Conservation (phyloP, 257 asterid species). For the Primulina huaijiensis region DNA sequence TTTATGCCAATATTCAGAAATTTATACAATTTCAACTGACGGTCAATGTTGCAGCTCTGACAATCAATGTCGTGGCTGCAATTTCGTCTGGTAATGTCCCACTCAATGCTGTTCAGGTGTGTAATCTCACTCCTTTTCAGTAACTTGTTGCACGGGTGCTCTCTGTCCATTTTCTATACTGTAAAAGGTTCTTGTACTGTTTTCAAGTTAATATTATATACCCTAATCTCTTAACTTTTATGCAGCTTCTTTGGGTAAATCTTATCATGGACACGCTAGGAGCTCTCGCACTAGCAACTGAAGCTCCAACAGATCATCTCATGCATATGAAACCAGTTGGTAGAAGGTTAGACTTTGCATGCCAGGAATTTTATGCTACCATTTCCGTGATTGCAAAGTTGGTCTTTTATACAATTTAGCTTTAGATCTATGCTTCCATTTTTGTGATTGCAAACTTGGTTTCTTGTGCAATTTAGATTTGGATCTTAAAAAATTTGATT, state of each 20-base stretch:
- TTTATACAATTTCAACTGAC: constrained; percentile 48
- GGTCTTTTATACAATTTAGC: not conserved
- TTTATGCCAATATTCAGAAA: constrained; percentile 38
- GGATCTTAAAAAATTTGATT: not conserved
- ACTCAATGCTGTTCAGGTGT: constrained; percentile 32
- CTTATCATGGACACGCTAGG: constrained; percentile 98
- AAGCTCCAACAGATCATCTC: constrained; percentile 93
- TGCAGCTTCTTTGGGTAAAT: constrained; percentile 97
- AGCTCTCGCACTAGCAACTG: constrained; percentile 95
- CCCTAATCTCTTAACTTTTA: constrained; percentile 1
- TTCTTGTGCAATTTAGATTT: constrained; percentile 1
- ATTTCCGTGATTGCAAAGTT: constrained; percentile 1
- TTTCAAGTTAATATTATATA: not conserved
- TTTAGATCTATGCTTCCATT: not conserved
- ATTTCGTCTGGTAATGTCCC: constrained; percentile 29
- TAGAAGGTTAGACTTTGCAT: constrained; percentile 61
- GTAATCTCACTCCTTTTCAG: constrained; percentile 19
- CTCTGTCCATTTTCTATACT: not conserved
- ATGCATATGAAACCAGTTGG: constrained; percentile 89
- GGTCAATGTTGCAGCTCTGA: constrained; percentile 38
- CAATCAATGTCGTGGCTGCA: constrained; percentile 38
- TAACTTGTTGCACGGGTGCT: constrained; percentile 8
- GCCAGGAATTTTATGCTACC: constrained; percentile 4
- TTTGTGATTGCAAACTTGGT: constrained; percentile 8
- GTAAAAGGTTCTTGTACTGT: not conserved